Base-by-base conservation (phyloP, 2,329 filamentous ascomycete genomes). In the Teratosphaeria nubilosa region DNA sequence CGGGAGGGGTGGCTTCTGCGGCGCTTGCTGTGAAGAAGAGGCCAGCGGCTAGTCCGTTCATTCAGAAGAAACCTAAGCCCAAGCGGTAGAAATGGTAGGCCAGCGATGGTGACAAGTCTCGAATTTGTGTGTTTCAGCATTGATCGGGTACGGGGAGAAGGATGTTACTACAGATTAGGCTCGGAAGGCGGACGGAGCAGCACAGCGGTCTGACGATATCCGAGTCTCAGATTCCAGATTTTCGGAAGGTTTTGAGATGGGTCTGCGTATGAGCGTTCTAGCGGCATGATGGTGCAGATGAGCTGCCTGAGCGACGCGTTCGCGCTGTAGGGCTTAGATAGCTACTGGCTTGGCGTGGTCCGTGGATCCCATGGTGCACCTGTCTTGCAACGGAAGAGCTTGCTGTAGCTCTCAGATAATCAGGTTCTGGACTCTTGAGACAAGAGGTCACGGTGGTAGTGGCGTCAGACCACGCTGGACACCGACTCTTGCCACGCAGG, bases 41-140 rank as follows among this genome's bases (percentile, higher is more conserved):
- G 54, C 59, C 64, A 13, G 59, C 64, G 50, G 62, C 63, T 22
- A 64, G 61, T 53, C 65, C 66, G 3, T 68, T 68, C 53, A 63
- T 69, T 56, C 65, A 62, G 48, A 62, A 61, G 55, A 64, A 65
- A 52, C 58, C 56, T 22, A 63, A 61, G 56, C 60, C 58, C 50
- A 58, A 53, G 32, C 55, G 37, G 30, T 60, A 48, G 41, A 20
- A n/a, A 22, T 48, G 41, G 16, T 24, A 20, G n/a, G 41, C 20
- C 16, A 22, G n/a, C 41, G 41, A 16, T 48, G 41, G 41, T 20
- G 41, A 48, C 41, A 48, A 11, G 13, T 22, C 5, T 6, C n/a
- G 20, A 5, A 16, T 13, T 5, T 48, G 14, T 22, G 41, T 48
- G 41, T 48, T 22, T 48, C 41, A 48, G 41, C 20, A 48, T 20